A percentile compares a stretch with the other conserved stretches of the same genome.
These are phyloP conservation scores for Suhomyces sp. DNA, from an alignment of 805 yeast genomes.

Conservation along the genomic window DNA sequence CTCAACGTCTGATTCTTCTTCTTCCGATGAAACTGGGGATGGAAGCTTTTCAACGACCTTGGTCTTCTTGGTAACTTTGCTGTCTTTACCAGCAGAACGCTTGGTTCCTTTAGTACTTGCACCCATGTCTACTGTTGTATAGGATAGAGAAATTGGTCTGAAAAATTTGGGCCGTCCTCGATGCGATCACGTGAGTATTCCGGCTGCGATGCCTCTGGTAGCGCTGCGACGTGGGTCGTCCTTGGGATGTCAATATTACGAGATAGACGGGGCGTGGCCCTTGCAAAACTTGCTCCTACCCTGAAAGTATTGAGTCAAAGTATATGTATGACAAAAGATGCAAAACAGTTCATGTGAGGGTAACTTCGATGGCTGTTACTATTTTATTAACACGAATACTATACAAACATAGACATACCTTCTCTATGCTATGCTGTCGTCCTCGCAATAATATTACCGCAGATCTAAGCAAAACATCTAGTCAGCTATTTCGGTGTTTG, in stretches of 20 bases:
- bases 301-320: neutral
- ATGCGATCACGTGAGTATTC: neutral
- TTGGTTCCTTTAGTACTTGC: slow-evolving; percentile 29
- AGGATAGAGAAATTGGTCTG: neutral
- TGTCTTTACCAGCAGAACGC: slow-evolving; percentile 22
- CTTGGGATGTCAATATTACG: no score
- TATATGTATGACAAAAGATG: no score
- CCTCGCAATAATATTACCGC: neutral
- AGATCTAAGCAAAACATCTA: no score
- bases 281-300: neutral
- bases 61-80: slow-evolving; percentile 19
- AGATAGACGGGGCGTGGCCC: neutral
- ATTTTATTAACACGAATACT: no score
- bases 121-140: slow-evolving; percentile 13
- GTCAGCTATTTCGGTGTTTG: neutral
- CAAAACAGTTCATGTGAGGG: no score
- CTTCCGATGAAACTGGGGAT: slow-evolving; percentile 17
- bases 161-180: neutral
- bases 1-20: slow-evolving; percentile 21
- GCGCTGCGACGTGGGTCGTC: neutral
- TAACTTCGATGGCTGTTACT: no score
- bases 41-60: slow-evolving; percentile 31
- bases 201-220: neutral
- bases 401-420: no score
- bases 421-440: no score